Evolutionary conservation across 352 stramenopile species (phyloP), one percentile per base, ranked within the genome.

Genomic region (Pythium folliculosum): DNA sequence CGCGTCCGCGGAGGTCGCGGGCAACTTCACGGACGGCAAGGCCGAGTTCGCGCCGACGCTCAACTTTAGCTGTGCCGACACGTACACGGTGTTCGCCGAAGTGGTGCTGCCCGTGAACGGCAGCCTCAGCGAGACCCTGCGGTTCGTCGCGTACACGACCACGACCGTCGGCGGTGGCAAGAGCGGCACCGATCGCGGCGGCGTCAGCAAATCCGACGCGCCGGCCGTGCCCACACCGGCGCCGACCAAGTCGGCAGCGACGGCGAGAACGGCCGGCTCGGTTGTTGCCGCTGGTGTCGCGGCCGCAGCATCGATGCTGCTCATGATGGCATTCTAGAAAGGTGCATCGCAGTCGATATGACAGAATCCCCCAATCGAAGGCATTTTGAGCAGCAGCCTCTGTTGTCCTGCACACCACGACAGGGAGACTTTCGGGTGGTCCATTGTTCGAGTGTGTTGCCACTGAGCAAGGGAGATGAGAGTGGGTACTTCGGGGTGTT

Each of bases 61-160:
- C 40, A 63, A 53, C 55, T 63, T 63, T 21, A 47, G 27, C 7
- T 27, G n/a, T 16, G 25, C 52, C 32, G 52, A 59, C n/a, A 59
- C 17, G 30, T 47, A 59, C 32, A 59, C 30, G 52, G 52, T 59
- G 30, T 59, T 59, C 30, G 52, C 52, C 17, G 27, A 13, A 12
- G 52, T 59, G 19, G 21, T 59, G 14, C 14, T 59, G 10, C 52
- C 52, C 5, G 27, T 22, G 35, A 12, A 13, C 32, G 19, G n/a
- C n/a, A 23, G 19, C n/a, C 5, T 27, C 6, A 40, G 49, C 27
- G 52, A 37, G n/a, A 30, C 19, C 4, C 47, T 59, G 52, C 32
- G 32, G 19, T 47, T 56, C 27, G 50, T 56, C 16, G 50, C 52
- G 25, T 59, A 47, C 35, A 59, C 52, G 32, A 47, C 52, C 32